Conservation (phyloP, 257 asterid species). For the Knoxia roxburghii region DNA sequence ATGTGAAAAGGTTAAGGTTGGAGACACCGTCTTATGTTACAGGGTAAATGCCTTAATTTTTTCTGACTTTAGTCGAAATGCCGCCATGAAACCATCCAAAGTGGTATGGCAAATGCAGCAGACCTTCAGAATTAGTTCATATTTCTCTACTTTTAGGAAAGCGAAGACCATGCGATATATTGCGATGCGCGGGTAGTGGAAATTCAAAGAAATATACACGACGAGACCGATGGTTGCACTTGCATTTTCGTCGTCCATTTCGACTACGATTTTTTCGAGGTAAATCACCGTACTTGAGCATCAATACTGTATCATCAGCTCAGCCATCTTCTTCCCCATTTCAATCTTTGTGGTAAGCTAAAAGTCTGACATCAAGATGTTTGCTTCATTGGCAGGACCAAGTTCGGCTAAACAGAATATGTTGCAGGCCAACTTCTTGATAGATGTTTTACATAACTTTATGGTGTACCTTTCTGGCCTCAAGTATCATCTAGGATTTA, state of each 20-base stretch:
- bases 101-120: neutral
- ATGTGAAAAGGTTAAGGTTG: slow-evolving; percentile 56
- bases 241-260: slow-evolving; percentile 64
- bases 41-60: slow-evolving; percentile 34
- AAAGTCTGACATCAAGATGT: neutral
- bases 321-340: neutral
- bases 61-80: neutral
- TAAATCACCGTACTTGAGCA: slow-evolving; percentile 6
- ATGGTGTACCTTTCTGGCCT: too few species aligned
- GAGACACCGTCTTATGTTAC: slow-evolving; percentile 83
- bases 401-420: slow-evolving; percentile 39
- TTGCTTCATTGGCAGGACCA: slow-evolving; percentile 36
- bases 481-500: too few species aligned
- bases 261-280: slow-evolving; percentile 55
- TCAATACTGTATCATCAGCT: neutral
- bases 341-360: neutral
- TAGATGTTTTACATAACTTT: too few species aligned
- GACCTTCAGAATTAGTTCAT: too few species aligned
- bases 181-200: slow-evolving; percentile 58
- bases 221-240: slow-evolving; percentile 34
- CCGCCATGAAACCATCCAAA: too few species aligned
- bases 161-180: slow-evolving; percentile 49
- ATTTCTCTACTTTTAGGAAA: slow-evolving; percentile 38
- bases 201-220: slow-evolving; percentile 46
- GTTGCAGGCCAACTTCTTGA: slow-evolving; percentile 51